Conservation (phyloP, 345 rosid species). For the Adansonia digitata region DNA sequence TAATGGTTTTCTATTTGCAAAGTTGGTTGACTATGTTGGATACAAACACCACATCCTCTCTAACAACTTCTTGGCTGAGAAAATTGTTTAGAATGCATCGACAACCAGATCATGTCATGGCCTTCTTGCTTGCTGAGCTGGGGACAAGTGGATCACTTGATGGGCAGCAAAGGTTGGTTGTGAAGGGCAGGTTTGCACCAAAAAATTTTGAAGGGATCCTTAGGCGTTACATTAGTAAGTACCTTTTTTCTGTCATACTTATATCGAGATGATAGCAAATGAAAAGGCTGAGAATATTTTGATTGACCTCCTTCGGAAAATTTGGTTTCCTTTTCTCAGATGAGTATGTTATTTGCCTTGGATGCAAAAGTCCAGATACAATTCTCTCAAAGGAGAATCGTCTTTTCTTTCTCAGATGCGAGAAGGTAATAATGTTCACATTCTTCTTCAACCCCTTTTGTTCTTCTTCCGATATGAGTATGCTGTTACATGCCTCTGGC, state of each 20-base stretch:
- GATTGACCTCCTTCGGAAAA: background rate
- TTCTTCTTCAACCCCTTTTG: background rate
- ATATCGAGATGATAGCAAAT: background rate
- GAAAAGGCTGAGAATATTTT: background rate
- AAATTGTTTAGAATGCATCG: conserved; percentile 35
- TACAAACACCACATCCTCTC: background rate
- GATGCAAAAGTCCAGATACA: conserved; percentile 52
- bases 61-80: background rate
- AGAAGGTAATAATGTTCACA: conserved; percentile 26
- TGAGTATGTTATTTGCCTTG: conserved; percentile 39
- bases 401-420: conserved; percentile 43
- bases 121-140: conserved; percentile 41
- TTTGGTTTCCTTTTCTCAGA: conserved; percentile 22
- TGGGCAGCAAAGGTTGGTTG: conserved; percentile 38
- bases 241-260: background rate
- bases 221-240: conserved; percentile 36
- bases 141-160: conserved; percentile 42
- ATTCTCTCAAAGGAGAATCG: conserved; percentile 34
- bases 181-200: conserved; percentile 37
- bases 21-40: background rate
- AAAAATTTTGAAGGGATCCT: conserved; percentile 41
- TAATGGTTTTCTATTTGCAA: background rate
- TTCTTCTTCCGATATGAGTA: background rate
- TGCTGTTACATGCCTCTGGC: background rate
- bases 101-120: conserved; percentile 43